Percentiles rank a stretch among this genome's conserved stretches.
Conservation (phyloP, 1,139 yeast genomes). For the Debaryomyces sp. region DNA sequence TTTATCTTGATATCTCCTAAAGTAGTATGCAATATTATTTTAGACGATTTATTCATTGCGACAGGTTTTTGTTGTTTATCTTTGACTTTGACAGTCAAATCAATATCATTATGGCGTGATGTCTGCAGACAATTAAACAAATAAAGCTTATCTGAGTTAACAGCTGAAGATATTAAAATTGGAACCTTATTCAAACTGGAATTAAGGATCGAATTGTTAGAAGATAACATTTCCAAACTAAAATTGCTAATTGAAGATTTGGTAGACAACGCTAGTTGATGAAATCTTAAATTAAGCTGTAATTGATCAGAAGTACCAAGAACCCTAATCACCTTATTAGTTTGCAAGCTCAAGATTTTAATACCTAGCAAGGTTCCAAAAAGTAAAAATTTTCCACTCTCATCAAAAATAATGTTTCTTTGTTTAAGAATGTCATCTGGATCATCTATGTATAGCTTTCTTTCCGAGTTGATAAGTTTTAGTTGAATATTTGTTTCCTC, state of each 20-base stretch:
- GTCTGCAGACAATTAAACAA: conserved; percentile 30
- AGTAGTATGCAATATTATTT: conserved; percentile 43
- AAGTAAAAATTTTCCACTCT: conserved; percentile 32
- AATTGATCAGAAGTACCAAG: conserved; percentile 36
- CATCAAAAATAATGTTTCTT: conserved; percentile 32
- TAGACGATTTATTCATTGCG: conserved; percentile 3
- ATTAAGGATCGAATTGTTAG: conserved; percentile 38
- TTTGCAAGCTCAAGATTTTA: conserved; percentile 31
- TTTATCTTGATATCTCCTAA: conserved; percentile 45
- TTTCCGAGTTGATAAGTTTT: conserved; percentile 27
- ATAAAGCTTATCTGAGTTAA: conserved; percentile 30
- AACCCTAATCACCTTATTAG: conserved; percentile 25
- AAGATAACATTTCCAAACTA: conserved; percentile 36
- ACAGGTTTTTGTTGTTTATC: neutral
- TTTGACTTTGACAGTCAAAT: conserved; percentile 13
- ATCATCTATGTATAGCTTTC: conserved; percentile 19
- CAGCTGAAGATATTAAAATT: conserved; percentile 35
- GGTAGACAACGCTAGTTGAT: conserved; percentile 16
- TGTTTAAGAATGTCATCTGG: conserved; percentile 8
- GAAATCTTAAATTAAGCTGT: conserved; percentile 27
- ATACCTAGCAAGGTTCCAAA: conserved; percentile 39
- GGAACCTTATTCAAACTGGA: conserved; percentile 33
- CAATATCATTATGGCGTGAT: conserved; percentile 17
- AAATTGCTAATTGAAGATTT: conserved; percentile 17
- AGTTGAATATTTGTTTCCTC: conserved; percentile 19